Evolutionary conservation across 495 filamentous ascomycete genomes (phyloP).

Genomic region (Pseudomonodictys pantanalensis): DNA sequence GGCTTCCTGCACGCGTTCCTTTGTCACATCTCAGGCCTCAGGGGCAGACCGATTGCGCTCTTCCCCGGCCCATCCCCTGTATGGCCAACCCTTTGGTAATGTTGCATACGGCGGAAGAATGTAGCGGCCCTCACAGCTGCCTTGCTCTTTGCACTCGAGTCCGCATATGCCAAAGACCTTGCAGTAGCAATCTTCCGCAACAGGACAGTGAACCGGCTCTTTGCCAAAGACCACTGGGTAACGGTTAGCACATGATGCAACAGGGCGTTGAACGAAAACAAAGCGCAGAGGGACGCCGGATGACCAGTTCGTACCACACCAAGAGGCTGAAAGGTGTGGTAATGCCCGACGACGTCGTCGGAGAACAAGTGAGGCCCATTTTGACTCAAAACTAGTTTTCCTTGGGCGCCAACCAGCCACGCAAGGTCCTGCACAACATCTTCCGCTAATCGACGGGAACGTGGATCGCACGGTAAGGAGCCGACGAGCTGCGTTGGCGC

Average conservation of each 20-base stretch:
- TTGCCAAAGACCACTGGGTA: conserved; percentile 51
- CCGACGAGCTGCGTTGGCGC: too few species aligned
- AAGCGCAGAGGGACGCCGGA: background rate
- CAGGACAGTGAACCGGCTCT: conserved; percentile 56
- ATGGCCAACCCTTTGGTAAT: conserved; percentile 53
- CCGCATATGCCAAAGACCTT: conserved; percentile 61
- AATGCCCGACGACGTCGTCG: too few species aligned
- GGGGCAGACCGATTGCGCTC: conserved; percentile 15
- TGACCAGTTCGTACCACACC: background rate
- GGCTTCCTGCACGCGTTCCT: too few species aligned
- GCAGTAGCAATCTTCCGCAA: conserved; percentile 59
- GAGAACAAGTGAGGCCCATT: too few species aligned
- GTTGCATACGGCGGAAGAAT: conserved; percentile 48
- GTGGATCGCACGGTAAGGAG: too few species aligned
- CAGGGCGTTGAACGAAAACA: background rate
- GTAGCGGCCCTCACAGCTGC: conserved; percentile 48
- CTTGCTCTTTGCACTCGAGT: conserved; percentile 44
- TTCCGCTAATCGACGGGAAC: too few species aligned
- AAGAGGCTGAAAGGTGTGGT: background rate
- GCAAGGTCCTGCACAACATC: too few species aligned
- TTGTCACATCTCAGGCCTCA: conserved; percentile 10
- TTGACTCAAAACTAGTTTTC: too few species aligned
- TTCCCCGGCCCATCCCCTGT: conserved; percentile 52
- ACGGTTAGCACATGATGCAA: conserved; percentile 4
- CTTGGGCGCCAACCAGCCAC: background rate